These are phyloP conservation scores for Pleurotus tuoliensis DNA, from an alignment of 768 basidiomycete genomes.

Conservation along the genomic window DNA sequence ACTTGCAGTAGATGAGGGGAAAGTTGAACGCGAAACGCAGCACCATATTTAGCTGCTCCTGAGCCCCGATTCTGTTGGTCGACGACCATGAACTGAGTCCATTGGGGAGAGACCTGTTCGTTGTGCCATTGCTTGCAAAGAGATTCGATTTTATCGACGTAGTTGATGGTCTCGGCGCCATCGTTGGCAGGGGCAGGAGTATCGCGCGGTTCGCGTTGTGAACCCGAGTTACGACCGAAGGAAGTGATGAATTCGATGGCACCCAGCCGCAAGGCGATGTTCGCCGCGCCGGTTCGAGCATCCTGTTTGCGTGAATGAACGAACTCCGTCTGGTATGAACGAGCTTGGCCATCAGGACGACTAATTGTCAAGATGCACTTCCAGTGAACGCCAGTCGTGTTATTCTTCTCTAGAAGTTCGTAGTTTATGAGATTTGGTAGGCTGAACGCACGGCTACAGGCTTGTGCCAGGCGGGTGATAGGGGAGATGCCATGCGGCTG, in stretches of 20 bases:
- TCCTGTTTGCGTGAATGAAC: constrained; percentile 42
- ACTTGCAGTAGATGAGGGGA: constrained; percentile 45
- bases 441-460: background rate
- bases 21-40: constrained; percentile 52
- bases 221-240: constrained; percentile 35
- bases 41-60: constrained; percentile 40
- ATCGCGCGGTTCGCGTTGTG: constrained; percentile 29
- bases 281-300: constrained; percentile 50
- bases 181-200: constrained; percentile 24
- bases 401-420: constrained; percentile 41
- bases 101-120: constrained; percentile 46
- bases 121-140: constrained; percentile 51
- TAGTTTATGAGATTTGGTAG: constrained; percentile 29
- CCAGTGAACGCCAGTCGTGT: constrained; percentile 14
- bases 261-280: constrained; percentile 53
- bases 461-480: background rate
- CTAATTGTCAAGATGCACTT: constrained; percentile 63
- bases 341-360: constrained; percentile 44
- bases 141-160: background rate
- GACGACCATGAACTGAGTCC: constrained; percentile 46
- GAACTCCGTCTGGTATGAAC: constrained; percentile 52
- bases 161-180: background rate
- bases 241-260: constrained; percentile 52
- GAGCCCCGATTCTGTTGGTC: constrained; percentile 20
- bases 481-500: background rate